A percentile compares a stretch with the other conserved stretches of the same genome.
These are phyloP conservation scores for Dalbergia cochinchinensis DNA, from an alignment of 306 rosid species.

Conservation along the genomic window DNA sequence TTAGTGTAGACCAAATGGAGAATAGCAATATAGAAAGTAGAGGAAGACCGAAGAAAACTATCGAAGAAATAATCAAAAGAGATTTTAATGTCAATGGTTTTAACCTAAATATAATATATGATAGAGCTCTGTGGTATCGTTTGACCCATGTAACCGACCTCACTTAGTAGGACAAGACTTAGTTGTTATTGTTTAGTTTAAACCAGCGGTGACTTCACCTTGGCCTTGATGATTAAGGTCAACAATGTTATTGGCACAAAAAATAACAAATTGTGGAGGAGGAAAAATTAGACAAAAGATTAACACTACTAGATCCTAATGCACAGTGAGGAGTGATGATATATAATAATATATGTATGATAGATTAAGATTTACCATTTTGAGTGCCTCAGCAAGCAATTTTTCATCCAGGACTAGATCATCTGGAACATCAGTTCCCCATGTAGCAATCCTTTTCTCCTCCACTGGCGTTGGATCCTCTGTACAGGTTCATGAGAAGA, in stretches of 20 bases:
- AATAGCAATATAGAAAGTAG: no score
- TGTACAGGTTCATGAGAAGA: neutral
- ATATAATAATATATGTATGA: neutral
- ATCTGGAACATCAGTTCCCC: constrained; percentile 52
- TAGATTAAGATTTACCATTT: constrained; percentile 28
- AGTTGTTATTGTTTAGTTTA: no score
- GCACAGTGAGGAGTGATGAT: neutral
- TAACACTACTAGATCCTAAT: neutral
- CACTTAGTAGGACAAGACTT: no score
- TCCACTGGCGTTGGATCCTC: constrained; percentile 30
- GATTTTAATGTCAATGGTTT: no score
- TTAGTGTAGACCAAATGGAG: no score
- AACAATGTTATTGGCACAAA: neutral
- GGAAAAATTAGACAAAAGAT: neutral
- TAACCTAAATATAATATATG: no score
- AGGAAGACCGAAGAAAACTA: no score
- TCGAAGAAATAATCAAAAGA: no score
- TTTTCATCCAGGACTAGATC: constrained; percentile 44
- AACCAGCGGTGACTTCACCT: no score
- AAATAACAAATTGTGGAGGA: neutral
- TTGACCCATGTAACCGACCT: no score
- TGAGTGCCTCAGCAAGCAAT: constrained; percentile 45
- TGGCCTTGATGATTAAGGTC: no score
- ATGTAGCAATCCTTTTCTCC: constrained; percentile 46
- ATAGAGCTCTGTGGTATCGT: no score